Evolutionary conservation across 108 stramenopile genomes (phyloP).

Genomic region (Skeletonema grethae): DNA sequence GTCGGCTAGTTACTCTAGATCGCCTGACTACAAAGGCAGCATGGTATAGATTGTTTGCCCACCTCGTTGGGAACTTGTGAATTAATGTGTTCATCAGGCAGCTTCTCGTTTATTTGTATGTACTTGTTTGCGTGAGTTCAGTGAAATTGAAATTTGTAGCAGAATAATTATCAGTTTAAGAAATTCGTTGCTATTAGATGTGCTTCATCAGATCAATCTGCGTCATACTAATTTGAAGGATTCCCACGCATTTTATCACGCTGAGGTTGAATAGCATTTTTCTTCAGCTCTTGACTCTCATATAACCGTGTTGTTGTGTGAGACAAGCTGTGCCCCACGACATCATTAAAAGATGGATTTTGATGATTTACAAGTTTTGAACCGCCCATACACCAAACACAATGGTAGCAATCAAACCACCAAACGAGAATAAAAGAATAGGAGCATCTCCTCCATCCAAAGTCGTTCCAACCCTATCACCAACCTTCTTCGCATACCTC

Average conservation of each 20-base stretch:
- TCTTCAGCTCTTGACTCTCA: too few relatives aligned
- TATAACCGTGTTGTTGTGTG: too few relatives aligned
- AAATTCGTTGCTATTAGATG: background rate
- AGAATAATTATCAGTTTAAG: background rate
- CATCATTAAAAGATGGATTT: background rate
- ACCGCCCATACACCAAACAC: slow-evolving; percentile 91
- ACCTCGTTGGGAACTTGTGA: background rate
- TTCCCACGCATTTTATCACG: background rate
- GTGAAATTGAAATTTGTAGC: background rate
- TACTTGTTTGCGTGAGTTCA: background rate
- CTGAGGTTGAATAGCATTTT: too few relatives aligned
- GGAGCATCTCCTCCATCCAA: slow-evolving; percentile 96
- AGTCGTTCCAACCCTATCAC: slow-evolving; percentile 94
- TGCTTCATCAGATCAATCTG: background rate
- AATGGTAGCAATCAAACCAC: slow-evolving; percentile 89
- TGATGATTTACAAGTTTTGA: slow-evolving; percentile 73
- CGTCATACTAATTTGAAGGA: background rate
- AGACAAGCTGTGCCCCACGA: background rate
- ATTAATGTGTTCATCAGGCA: too few relatives aligned
- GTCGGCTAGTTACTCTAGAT: slow-evolving; percentile 32
- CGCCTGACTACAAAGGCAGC: slow-evolving; percentile 19
- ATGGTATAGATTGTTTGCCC: background rate
- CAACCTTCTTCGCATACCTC: slow-evolving; percentile 97
- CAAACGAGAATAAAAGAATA: slow-evolving; percentile 92
- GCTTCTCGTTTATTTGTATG: background rate